A percentile compares a stretch with the other conserved stretches of the same genome.
Conservation (phyloP, 306 rosid genomes). For the Citrullus mucosospermus region DNA sequence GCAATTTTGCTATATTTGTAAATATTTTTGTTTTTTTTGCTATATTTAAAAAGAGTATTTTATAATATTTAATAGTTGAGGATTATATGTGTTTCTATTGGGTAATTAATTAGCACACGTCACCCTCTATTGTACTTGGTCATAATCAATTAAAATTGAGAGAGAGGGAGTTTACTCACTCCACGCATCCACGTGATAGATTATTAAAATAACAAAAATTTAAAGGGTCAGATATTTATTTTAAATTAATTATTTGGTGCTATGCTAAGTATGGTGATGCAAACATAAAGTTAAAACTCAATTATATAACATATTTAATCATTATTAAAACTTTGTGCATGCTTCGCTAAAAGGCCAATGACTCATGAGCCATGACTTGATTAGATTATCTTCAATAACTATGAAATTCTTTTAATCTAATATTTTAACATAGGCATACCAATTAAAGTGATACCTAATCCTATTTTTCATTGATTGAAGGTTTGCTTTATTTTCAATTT, state of each 20-base stretch:
- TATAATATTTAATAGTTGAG: no score
- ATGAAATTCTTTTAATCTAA: no score
- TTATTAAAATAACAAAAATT: neutral
- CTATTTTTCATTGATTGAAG: neutral
- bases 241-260: neutral
- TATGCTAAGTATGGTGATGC: neutral
- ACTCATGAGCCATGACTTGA: neutral
- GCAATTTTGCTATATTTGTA: no score
- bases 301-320: neutral
- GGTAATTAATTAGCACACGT: neutral
- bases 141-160: no score
- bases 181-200: neutral
- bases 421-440: no score
- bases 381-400: neutral
- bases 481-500: no score
- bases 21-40: no score
- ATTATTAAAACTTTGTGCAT: neutral
- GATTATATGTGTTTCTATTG: neutral
- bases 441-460: neutral
- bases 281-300: neutral
- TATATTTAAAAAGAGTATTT: no score
- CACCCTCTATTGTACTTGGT: neutral
- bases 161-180: neutral
- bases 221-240: neutral
- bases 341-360: neutral